These are phyloP conservation scores for Hydrangea macrophylla DNA, from an alignment of 148 eudicot species.

Conservation along the genomic window DNA sequence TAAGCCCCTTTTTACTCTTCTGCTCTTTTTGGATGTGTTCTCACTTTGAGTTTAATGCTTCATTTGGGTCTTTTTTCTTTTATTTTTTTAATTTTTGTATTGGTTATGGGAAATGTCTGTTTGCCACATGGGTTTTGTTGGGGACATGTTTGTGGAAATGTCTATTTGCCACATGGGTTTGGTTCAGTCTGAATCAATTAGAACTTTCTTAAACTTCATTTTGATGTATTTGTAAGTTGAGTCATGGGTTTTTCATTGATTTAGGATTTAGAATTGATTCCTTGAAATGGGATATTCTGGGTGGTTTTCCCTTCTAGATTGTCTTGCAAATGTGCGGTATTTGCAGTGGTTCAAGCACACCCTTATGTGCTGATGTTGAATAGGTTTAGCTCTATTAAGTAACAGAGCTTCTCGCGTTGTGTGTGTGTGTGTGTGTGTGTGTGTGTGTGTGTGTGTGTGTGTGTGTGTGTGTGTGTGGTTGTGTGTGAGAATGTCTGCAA, in stretches of 20 bases:
- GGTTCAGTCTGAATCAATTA: slow-evolving; percentile 8
- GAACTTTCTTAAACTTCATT: too few species aligned
- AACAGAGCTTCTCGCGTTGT: neutral
- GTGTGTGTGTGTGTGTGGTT: too few species aligned
- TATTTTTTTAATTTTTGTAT: too few species aligned
- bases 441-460: too few species aligned
- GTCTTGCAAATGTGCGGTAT: neutral
- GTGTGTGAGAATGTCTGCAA: too few species aligned
- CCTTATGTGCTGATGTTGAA: too few species aligned
- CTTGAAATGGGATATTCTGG: too few species aligned
- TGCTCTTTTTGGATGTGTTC: neutral
- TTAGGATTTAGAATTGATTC: too few species aligned
- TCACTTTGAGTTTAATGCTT: neutral
- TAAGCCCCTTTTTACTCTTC: neutral
- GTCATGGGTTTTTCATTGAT: slow-evolving; percentile 15
- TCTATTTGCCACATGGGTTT: neutral
- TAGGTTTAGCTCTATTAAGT: slow-evolving; percentile 3
- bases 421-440: neutral
- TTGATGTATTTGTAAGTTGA: neutral
- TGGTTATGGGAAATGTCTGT: neutral
- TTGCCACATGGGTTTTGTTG: slow-evolving; percentile 12
- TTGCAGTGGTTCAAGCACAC: too few species aligned
- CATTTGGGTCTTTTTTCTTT: neutral
- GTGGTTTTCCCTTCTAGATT: neutral
- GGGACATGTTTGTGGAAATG: neutral